Evolutionary conservation across 2,329 filamentous ascomycete genomes (phyloP), one percentile per base, ranked within the genome.

Genomic region (Penicillium sp.): DNA sequence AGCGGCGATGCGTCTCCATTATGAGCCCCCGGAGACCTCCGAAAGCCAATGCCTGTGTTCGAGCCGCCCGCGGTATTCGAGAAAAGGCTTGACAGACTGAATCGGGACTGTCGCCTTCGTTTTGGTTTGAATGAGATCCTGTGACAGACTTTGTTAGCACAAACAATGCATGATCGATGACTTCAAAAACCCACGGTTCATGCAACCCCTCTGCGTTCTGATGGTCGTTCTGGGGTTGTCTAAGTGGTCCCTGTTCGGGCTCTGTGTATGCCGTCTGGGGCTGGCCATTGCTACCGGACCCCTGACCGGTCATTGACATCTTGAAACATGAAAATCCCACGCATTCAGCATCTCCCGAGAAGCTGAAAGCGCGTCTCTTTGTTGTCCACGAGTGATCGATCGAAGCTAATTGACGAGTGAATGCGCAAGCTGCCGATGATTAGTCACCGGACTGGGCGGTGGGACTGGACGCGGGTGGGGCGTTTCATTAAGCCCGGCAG

Each of bases 101-200:
- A 67, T 25, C 59, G 55, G 14, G 64, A 57, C 20, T 55, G 56
- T 35, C 55, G 57, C 41, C 65, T 68, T 43, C 59, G 60, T 51
- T 69, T 70, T 42, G 62, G 64, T 42, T 68, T 68, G 44, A 68
- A 68, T 6, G 65, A 59, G 17, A 68, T 62, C 10, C 65, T 68
- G 37, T 8, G 32, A 22, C 27, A 12, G 17, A 15, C 3, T 9
- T 17, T 13, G 30, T 53, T 13, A 47, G 46, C 13, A 26, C 17
- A 11, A 26, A 6, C 14, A 38, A 14, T 23, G 30, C 26, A 6
- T 7, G 37, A n/a, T 28, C 10, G 13, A 30, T 16, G 34, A 30
- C 18, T n/a, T 9, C 18, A 22, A 22, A 22, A 9, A 46, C 61
- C 48, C 47, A 68, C 64, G 60, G 62, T 30, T 65, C 60, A 42